Base-by-base conservation (phyloP, 2,329 filamentous ascomycete species). In the Botrytis fabae region DNA sequence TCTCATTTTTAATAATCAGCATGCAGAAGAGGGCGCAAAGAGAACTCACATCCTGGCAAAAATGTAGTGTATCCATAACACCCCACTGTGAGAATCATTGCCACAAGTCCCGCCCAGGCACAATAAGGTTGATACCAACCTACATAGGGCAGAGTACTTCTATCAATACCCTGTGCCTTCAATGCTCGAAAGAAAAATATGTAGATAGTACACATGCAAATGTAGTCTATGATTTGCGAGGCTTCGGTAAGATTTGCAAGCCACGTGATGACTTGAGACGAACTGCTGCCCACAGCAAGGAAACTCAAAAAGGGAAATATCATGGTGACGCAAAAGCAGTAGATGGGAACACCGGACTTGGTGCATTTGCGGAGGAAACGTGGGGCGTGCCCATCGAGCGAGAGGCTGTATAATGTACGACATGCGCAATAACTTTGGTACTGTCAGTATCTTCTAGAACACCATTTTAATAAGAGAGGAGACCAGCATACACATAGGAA, bases 11-110 rank as follows among this genome's bases (percentile, higher is more conserved):
- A 22, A 22, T 28, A 18, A 0, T 9, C 1, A 42, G 28, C 3
- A n/a, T 32, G 28, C 16, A 68, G n/a, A 38, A 59, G 22, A 25
- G 25, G 16, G 18, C 4, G 32, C 32, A 32, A 9, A 54, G 6
- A 25, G 2, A 40, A 73, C 76, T 72, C 70, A 75, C 76, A 77
- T 3, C 87, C 86, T 0, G 90, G 89, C 54, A 95, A 80, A 77
- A 95, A 95, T 0, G 94, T 91, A 0, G 89, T 87, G 74, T 94
- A 95, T 0, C 93, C 92, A 20, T 91, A 88, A 0, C 93, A 87
- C 75, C 93, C 90, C 0, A 89, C 87, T 88, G 94, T 94, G 77
- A 92, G 81, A 57, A 88, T 87, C 2, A 89, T 91, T 12, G 87
- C 88, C 0, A 83, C 81, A 5, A 93, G 82, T 0, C 88, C 91